Conservation (phyloP, 495 filamentous ascomycete species). For the Clohesyomyces aquaticus region DNA sequence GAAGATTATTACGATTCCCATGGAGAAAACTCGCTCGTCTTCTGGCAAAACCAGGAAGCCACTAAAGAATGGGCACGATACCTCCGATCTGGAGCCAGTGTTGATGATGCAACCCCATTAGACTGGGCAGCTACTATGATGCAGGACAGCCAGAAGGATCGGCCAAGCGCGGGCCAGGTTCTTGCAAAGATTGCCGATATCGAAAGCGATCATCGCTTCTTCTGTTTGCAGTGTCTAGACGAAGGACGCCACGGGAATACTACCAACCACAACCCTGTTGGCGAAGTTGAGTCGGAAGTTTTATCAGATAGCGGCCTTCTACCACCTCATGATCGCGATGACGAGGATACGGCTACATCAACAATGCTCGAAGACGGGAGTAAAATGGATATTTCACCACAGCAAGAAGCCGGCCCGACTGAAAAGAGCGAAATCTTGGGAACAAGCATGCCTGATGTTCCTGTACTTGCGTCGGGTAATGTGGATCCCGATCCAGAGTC, state of each 20-base stretch:
- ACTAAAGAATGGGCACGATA: slow-evolving; percentile 10
- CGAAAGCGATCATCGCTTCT: neutral
- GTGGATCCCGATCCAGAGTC: too few relatives aligned
- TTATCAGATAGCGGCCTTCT: too few relatives aligned
- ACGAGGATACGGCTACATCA: slow-evolving; percentile 15
- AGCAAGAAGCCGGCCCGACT: too few relatives aligned
- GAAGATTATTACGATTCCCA: slow-evolving; percentile 1
- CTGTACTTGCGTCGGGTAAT: too few relatives aligned
- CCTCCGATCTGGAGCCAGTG: neutral
- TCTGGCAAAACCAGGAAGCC: slow-evolving; percentile 12
- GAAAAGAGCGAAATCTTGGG: too few relatives aligned
- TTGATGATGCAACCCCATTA: slow-evolving; percentile 2
- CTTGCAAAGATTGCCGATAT: slow-evolving; percentile 5
- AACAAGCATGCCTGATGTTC: too few relatives aligned
- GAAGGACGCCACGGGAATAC: neutral
- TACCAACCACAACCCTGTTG: too few relatives aligned
- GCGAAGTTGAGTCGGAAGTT: too few relatives aligned
- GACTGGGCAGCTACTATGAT: slow-evolving; percentile 15
- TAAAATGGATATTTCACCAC: neutral
- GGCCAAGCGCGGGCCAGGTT: slow-evolving; percentile 4
- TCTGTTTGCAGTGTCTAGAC: neutral
- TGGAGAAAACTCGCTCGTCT: neutral
- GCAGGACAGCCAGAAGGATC: slow-evolving; percentile 1
- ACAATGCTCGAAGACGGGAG: slow-evolving; percentile 8
- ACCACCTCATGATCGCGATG: too few relatives aligned